Evolutionary conservation across 345 rosid genomes (phyloP).

Genomic region (Kernera saxatilis): DNA sequence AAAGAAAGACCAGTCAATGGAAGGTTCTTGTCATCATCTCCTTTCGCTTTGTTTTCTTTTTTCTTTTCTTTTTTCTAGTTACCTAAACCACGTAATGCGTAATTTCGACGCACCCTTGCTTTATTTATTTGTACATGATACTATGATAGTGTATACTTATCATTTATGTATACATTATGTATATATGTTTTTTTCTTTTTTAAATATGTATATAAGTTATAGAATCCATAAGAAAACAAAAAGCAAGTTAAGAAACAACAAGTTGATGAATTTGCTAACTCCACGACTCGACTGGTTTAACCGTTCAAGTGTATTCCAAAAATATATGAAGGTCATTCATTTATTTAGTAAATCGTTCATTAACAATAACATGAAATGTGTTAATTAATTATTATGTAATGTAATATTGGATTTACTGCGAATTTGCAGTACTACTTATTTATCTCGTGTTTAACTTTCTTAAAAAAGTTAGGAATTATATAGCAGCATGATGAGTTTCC

Average conservation of each 20-base stretch:
- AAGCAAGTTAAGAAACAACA: not conserved
- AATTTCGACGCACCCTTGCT: conserved; percentile 11
- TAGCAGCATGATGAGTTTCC: not conserved
- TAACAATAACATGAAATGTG: no score
- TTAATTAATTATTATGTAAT: no score
- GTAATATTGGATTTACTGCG: not conserved
- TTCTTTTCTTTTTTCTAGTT: not conserved
- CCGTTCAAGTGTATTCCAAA: no score
- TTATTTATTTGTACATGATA: not conserved
- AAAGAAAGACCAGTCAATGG: not conserved
- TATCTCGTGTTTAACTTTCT: not conserved
- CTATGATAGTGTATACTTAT: not conserved
- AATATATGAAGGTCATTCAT: no score
- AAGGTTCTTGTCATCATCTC: conserved; percentile 8
- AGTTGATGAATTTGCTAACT: not conserved
- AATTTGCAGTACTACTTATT: not conserved
- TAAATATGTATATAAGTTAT: not conserved
- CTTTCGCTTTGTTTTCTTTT: not conserved
- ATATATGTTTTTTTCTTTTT: no score
- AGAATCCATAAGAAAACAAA: not conserved
- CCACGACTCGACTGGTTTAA: not conserved
- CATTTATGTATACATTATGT: not conserved
- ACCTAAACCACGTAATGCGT: conserved; percentile 27
- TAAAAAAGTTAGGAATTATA: not conserved
- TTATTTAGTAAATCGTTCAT: no score